These are phyloP conservation scores for Ziziphus jujuba DNA, from an alignment of 306 rosid species.

Conservation along the genomic window DNA sequence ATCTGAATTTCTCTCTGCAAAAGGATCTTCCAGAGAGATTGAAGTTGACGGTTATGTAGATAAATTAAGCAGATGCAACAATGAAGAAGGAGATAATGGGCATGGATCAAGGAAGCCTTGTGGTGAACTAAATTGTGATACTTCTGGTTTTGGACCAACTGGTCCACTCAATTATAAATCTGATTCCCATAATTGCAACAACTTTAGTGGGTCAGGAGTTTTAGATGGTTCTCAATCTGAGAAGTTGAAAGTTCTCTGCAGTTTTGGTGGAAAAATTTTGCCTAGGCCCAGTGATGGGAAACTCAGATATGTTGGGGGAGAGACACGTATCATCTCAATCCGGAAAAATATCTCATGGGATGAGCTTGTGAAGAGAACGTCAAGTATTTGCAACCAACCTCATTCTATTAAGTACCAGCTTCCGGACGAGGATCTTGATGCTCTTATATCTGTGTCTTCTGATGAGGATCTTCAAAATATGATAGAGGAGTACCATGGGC, in stretches of 20 bases:
- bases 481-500: conserved; percentile 75
- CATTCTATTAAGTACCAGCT: conserved; percentile 79
- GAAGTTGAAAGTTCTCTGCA: conserved; percentile 69
- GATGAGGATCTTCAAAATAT: conserved; percentile 83
- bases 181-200: conserved; percentile 49
- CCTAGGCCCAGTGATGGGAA: conserved; percentile 76
- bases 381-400: conserved; percentile 56
- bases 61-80: conserved; percentile 28
- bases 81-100: conserved; percentile 34
- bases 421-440: conserved; percentile 84
- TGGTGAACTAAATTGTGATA: conserved; percentile 44
- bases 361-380: conserved; percentile 62
- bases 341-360: conserved; percentile 52
- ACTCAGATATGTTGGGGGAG: conserved; percentile 78
- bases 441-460: conserved; percentile 75
- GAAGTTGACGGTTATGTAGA: conserved; percentile 39
- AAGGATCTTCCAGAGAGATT: conserved; percentile 42
- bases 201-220: conserved; percentile 36
- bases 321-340: conserved; percentile 60
- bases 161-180: conserved; percentile 30
- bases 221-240: conserved; percentile 42
- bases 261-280: conserved; percentile 71
- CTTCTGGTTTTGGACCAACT: conserved; percentile 17
- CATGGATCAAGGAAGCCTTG: conserved; percentile 38
- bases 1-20: conserved; percentile 31